phyloP scores from a whole-genome alignment of 78 protist genomes.

The Chrysochromulina parva region DNA sequence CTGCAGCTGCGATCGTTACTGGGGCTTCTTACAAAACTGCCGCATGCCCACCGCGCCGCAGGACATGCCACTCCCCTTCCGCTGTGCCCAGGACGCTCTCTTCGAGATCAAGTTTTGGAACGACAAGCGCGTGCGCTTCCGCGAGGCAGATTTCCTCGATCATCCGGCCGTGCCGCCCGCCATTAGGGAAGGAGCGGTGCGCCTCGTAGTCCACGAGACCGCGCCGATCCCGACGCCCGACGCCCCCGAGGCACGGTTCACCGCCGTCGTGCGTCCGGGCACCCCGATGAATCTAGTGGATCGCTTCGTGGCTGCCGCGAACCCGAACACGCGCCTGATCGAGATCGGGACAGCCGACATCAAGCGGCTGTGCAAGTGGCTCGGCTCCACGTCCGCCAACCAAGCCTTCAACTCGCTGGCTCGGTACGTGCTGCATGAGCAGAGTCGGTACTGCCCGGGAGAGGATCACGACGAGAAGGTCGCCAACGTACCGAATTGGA shows the following conservation, averaged over 20 bases:
- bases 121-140: background rate
- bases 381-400: background rate
- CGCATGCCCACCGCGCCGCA: background rate
- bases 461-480: background rate
- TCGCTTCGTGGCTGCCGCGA: background rate
- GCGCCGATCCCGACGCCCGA: background rate
- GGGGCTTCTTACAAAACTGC: background rate
- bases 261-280: background rate
- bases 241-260: background rate
- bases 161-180: background rate
- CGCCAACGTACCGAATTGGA: background rate
- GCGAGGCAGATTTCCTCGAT: background rate
- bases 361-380: constrained; percentile 17
- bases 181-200: background rate
- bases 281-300: background rate
- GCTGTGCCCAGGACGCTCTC: background rate
- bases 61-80: background rate
- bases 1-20: background rate
- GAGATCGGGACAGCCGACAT: background rate
- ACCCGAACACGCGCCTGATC: background rate
- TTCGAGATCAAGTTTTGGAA: background rate
- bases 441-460: background rate
- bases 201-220: background rate
- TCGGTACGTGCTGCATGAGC: background rate
- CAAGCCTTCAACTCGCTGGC: background rate